phyloP scores from a whole-genome alignment of 495 filamentous ascomycete species.

The Cercophora newfieldiana region DNA sequence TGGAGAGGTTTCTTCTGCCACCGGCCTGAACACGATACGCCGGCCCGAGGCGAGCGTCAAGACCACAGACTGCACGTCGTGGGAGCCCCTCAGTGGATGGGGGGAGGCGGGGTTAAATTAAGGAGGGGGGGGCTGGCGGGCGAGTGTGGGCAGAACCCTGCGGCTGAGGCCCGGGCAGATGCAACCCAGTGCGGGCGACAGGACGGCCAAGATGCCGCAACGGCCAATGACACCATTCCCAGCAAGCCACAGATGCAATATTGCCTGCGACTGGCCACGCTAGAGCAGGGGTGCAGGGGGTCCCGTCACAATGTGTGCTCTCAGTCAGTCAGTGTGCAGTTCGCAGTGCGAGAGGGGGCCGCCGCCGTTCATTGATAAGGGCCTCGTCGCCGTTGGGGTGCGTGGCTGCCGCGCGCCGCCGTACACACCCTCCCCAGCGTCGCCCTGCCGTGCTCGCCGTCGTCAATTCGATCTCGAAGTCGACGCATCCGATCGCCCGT shows the following conservation, averaged over 20 bases:
- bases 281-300: neutral
- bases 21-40: neutral
- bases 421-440: neutral
- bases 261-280: neutral
- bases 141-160: neutral
- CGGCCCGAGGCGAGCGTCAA: neutral
- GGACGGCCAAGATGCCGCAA: neutral
- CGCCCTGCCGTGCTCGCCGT: neutral
- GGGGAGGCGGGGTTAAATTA: neutral
- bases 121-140: neutral
- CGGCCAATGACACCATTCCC: neutral
- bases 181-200: too few relatives aligned
- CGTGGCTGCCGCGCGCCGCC: neutral
- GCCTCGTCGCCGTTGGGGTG: neutral
- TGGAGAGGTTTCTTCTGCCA: neutral
- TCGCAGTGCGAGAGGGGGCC: neutral
- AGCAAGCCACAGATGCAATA: neutral
- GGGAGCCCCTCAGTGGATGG: neutral
- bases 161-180: neutral
- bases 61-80: neutral
- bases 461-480: neutral
- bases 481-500: neutral
- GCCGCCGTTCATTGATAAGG: neutral
- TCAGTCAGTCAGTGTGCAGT: neutral
- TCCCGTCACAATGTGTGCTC: neutral